These are phyloP conservation scores for Dendryphion nanum DNA, from an alignment of 2,329 filamentous ascomycete genomes.

Conservation along the genomic window DNA sequence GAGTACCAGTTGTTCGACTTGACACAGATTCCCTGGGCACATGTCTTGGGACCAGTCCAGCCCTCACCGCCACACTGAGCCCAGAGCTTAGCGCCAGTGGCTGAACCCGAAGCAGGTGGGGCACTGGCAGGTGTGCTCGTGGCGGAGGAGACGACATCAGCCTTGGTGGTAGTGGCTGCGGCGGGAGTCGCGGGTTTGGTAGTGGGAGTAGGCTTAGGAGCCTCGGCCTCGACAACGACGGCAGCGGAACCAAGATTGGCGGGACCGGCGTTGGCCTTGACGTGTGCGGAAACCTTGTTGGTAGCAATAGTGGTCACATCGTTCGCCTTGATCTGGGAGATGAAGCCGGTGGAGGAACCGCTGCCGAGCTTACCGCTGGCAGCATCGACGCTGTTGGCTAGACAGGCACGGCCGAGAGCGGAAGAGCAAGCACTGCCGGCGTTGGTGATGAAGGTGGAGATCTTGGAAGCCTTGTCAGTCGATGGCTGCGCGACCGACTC, in stretches of 20 bases:
- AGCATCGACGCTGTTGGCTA: slow-evolving; percentile 18
- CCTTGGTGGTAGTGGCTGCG: not conserved
- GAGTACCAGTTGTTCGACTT: not conserved
- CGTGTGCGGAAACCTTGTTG: slow-evolving; percentile 16
- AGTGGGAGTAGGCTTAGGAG: not conserved
- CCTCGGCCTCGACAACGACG: not conserved
- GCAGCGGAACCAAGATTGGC: slow-evolving; percentile 12
- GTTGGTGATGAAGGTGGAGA: slow-evolving; percentile 27
- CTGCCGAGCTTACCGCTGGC: slow-evolving; percentile 15
- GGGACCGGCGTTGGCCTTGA: slow-evolving; percentile 20
- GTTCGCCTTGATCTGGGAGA: slow-evolving; percentile 10
- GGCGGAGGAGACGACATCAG: not conserved
- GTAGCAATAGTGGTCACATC: slow-evolving; percentile 14
- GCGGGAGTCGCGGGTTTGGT: not conserved
- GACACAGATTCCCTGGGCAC: not conserved
- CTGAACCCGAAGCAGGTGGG: not conserved
- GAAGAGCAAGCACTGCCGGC: slow-evolving; percentile 19
- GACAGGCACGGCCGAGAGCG: slow-evolving; percentile 16
- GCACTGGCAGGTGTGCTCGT: not conserved
- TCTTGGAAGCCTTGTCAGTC: slow-evolving; percentile 27
- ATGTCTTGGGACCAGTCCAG: not conserved
- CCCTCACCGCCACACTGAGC: not conserved
- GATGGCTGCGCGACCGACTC: slow-evolving; percentile 41
- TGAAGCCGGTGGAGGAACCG: slow-evolving; percentile 11
- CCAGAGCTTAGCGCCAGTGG: not conserved